Evolutionary conservation across 2,329 filamentous ascomycete species (phyloP).

Genomic region (Ustilaginoidea virens): DNA sequence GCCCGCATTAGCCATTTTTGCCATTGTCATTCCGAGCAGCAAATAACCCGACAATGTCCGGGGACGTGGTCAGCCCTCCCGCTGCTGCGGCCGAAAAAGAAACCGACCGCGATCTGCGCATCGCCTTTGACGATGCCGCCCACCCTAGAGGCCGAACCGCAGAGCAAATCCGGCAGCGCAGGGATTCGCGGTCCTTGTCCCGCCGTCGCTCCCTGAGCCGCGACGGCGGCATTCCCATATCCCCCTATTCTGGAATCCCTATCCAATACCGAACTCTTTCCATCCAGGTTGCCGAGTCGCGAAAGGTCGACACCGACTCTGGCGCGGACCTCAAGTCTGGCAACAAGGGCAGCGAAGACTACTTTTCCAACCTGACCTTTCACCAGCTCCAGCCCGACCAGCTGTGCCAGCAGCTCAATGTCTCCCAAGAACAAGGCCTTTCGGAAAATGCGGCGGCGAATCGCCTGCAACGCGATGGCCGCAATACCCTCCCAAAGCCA

Average conservation of each 20-base stretch:
- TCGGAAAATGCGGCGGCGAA: conserved; percentile 16
- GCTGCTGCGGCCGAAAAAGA: conserved; percentile 9
- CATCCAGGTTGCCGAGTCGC: conserved; percentile 23
- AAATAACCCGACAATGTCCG: conserved; percentile 7
- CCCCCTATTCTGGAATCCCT: conserved; percentile 20
- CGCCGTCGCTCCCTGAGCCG: conserved; percentile 11
- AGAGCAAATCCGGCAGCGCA: conserved; percentile 3
- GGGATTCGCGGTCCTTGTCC: conserved; percentile 8
- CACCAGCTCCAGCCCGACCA: conserved; percentile 19
- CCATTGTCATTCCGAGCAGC: not conserved
- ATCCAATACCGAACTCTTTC: conserved; percentile 26
- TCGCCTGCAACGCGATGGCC: conserved; percentile 23
- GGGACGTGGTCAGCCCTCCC: conserved; percentile 5
- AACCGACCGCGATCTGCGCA: conserved; percentile 10
- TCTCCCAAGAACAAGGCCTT: conserved; percentile 18
- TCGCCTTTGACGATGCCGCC: conserved; percentile 11
- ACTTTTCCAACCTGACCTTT: conserved; percentile 24
- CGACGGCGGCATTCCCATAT: conserved; percentile 13
- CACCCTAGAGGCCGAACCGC: conserved; percentile 9
- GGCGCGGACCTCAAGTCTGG: conserved; percentile 9
- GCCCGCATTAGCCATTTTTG: not conserved
- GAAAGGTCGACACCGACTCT: conserved; percentile 11
- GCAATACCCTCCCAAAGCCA: conserved; percentile 23
- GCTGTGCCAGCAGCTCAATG: conserved; percentile 24
- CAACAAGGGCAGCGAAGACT: conserved; percentile 24